phyloP scores from a whole-genome alignment of 23 red algal genomes.

The Cyanidium caldarium region DNA sequence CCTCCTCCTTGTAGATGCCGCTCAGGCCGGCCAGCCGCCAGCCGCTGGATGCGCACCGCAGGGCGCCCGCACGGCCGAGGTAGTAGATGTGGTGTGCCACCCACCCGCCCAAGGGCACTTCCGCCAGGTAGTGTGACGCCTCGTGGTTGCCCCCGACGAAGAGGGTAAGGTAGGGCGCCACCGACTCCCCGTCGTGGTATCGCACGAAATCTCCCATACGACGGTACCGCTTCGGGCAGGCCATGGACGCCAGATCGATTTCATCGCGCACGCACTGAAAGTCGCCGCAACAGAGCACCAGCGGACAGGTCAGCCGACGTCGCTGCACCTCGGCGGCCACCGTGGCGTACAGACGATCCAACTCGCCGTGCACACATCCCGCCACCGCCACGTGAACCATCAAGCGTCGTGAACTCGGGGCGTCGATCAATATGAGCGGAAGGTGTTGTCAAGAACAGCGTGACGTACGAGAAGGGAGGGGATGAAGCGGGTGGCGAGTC shows the following conservation, averaged over 20 bases:
- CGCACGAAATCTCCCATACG: conserved; percentile 48
- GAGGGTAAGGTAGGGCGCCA: conserved; percentile 59
- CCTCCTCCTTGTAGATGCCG: conserved; percentile 58
- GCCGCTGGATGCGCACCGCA: conserved; percentile 22
- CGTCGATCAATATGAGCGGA: no score
- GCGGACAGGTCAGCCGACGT: conserved; percentile 8
- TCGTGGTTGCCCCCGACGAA: conserved; percentile 97
- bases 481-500: no score
- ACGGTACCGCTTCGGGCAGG: conserved; percentile 37
- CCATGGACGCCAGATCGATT: conserved; percentile 50
- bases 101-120: conserved; percentile 71
- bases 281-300: conserved; percentile 78
- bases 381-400: conserved; percentile 42
- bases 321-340: conserved; percentile 10
- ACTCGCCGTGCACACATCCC: conserved; percentile 76
- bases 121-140: conserved; percentile 55
- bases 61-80: conserved; percentile 62
- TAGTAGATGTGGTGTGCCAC: conserved; percentile 93
- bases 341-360: conserved; percentile 60
- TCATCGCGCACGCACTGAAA: conserved; percentile 78
- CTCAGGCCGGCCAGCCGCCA: conserved; percentile 56
- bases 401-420: no score
- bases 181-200: conserved; percentile 42
- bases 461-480: no score
- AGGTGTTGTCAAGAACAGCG: no score